Evolutionary conservation across 345 rosid species (phyloP).

Genomic region (Salix suchowensis): DNA sequence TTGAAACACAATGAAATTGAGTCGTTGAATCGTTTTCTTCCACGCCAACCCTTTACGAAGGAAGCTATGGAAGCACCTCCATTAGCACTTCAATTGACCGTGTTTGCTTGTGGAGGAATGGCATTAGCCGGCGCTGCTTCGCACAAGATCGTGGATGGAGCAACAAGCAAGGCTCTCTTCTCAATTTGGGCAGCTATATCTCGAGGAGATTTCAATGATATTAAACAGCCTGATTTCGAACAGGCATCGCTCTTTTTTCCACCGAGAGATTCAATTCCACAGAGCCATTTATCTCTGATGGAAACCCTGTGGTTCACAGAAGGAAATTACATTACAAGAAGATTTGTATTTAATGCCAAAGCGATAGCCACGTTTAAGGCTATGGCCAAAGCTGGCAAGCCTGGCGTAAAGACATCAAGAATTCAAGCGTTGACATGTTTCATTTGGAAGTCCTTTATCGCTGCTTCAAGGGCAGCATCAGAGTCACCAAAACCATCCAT

Average conservation of each 20-base stretch:
- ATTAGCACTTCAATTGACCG: background rate
- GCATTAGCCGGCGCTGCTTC: background rate
- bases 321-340: conserved; percentile 7
- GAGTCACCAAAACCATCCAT: conserved; percentile 1
- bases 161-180: background rate
- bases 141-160: conserved; percentile 19
- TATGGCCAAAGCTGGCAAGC: background rate
- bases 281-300: conserved; percentile 9
- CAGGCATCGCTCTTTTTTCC: conserved; percentile 15
- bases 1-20: conserved; percentile 8
- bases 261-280: conserved; percentile 10
- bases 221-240: background rate
- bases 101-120: conserved; percentile 19
- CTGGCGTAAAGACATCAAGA: background rate
- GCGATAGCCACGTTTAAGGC: background rate
- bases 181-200: conserved; percentile 12
- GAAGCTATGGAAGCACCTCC: conserved; percentile 2
- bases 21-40: conserved; percentile 10
- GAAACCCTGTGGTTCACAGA: conserved; percentile 20
- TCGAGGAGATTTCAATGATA: background rate
- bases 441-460: conserved; percentile 21
- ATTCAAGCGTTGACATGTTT: conserved; percentile 19
- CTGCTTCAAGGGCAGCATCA: conserved; percentile 3
- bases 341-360: conserved; percentile 19
- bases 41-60: conserved; percentile 12